phyloP scores from a whole-genome alignment of 345 rosid genomes.

The Clarkia xantiana region DNA sequence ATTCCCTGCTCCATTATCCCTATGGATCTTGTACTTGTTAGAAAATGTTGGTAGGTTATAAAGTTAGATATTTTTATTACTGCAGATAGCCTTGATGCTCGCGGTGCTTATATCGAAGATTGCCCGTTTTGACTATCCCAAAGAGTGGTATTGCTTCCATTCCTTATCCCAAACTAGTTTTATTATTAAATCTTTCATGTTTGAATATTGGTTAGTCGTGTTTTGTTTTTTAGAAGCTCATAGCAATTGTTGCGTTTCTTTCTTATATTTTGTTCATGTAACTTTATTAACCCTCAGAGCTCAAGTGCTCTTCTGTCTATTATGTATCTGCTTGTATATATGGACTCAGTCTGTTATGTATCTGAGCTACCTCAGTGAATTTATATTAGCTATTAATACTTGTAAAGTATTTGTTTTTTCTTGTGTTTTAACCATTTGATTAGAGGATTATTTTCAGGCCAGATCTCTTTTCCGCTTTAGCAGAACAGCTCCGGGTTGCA shows the following conservation, averaged over 20 bases:
- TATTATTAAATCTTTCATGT: no score
- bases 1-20: neutral
- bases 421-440: conserved; percentile 7
- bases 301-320: no score
- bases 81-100: conserved; percentile 69
- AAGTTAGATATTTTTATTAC: conserved; percentile 2
- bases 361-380: no score
- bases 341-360: no score
- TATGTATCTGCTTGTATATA: no score
- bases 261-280: no score
- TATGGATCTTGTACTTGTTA: neutral
- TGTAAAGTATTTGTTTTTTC: no score
- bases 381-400: no score
- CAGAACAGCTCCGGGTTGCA: conserved; percentile 71
- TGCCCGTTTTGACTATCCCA: conserved; percentile 94
- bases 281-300: no score
- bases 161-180: neutral
- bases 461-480: conserved; percentile 65
- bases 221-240: no score
- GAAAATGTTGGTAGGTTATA: neutral
- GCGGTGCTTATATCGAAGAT: conserved; percentile 85
- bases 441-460: conserved; percentile 40
- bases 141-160: conserved; percentile 44
- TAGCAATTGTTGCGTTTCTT: no score
- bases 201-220: no score